Evolutionary conservation across 805 yeast genomes (phyloP).

Genomic region (Candida sonorensis): DNA sequence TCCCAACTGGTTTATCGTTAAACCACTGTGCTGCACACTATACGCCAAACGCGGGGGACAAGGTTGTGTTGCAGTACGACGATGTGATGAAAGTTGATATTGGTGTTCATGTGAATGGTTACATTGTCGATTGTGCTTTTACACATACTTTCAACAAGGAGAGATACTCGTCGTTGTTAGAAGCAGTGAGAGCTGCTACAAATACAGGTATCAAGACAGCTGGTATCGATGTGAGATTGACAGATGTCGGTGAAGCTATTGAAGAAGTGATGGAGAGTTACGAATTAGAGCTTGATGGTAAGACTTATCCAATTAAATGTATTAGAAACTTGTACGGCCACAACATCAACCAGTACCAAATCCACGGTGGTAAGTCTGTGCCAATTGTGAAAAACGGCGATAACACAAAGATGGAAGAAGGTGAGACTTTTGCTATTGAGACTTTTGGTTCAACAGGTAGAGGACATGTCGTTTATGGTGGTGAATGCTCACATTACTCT

Average conservation of each 20-base stretch:
- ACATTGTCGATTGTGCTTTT: constrained; percentile 91
- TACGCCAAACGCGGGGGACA: constrained; percentile 95
- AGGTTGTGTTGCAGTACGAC: constrained; percentile 67
- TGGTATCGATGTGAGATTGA: constrained; percentile 91
- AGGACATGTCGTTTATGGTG: constrained; percentile 79
- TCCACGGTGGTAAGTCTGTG: constrained; percentile 94
- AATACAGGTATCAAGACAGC: constrained; percentile 88
- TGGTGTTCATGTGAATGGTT: constrained; percentile 95
- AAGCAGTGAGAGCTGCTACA: constrained; percentile 90
- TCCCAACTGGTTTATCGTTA: constrained; percentile 95
- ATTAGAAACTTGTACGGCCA: constrained; percentile 94
- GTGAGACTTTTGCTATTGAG: constrained; percentile 96
- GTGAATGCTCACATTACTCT: constrained; percentile 95
- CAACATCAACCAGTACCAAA: constrained; percentile 73
- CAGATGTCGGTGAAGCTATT: constrained; percentile 92
- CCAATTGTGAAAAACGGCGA: constrained; percentile 95
- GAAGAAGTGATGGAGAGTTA: constrained; percentile 97
- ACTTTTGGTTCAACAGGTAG: constrained; percentile 97
- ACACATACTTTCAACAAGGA: constrained; percentile 76
- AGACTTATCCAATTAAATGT: constrained; percentile 75
- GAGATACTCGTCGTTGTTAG: constrained; percentile 70
- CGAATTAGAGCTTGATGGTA: constrained; percentile 87
- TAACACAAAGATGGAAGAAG: constrained; percentile 97
- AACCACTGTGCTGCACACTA: constrained; percentile 97
- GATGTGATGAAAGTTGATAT: constrained; percentile 96